Conservation (phyloP, 1,284 basidiomycete species). For the Flammula alnicola region DNA sequence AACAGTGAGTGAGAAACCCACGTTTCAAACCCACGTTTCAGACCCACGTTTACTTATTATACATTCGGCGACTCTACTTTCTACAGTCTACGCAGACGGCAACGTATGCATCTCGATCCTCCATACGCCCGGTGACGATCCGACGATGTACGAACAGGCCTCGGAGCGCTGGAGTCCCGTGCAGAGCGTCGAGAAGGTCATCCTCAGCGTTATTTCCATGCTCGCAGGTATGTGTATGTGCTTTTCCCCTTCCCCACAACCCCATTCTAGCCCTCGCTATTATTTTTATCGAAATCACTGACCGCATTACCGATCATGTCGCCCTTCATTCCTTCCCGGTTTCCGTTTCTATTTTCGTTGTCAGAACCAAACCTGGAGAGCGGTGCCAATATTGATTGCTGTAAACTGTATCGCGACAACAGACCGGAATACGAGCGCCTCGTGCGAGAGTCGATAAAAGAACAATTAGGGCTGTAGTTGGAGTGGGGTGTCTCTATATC, state of each 20-base stretch:
- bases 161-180: conserved; percentile 99
- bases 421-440: conserved; percentile 75
- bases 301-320: too few species aligned
- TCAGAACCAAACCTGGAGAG: conserved; percentile 99
- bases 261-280: too few species aligned
- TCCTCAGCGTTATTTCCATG: conserved; percentile 97
- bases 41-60: too few species aligned
- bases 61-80: too few species aligned
- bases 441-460: conserved; percentile 70
- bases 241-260: too few species aligned
- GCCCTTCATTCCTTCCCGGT: background rate
- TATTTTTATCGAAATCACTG: too few species aligned
- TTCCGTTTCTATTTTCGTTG: background rate
- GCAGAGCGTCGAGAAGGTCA: conserved; percentile 95
- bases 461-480: conserved; percentile 74
- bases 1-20: conserved; percentile 91
- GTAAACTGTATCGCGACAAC: conserved; percentile 93
- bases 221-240: conserved; percentile 89
- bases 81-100: conserved; percentile 88
- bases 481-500: too few species aligned
- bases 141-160: conserved; percentile 89
- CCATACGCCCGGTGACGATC: conserved; percentile 96
- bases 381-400: conserved; percentile 97
- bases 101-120: conserved; percentile 98
- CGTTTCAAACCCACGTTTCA: too few species aligned